Conservation (phyloP, 495 filamentous ascomycete species). For the Aspergillus wentii region DNA sequence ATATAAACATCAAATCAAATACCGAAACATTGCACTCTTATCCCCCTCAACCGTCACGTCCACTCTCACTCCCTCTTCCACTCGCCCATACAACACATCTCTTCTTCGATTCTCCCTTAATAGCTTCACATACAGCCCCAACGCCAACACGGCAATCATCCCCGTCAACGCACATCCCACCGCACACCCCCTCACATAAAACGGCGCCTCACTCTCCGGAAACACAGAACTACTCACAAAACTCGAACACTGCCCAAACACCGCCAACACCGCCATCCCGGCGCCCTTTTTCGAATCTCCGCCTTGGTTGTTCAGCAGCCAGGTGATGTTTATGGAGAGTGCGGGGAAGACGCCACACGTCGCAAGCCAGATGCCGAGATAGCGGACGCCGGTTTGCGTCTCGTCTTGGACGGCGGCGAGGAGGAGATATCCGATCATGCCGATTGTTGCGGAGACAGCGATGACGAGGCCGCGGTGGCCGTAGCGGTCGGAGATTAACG, state of each 20-base stretch:
- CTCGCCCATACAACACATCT: constrained; percentile 19
- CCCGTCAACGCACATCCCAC: constrained; percentile 26
- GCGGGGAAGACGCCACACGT: constrained; percentile 57
- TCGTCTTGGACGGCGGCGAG: constrained; percentile 42
- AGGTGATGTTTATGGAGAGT: constrained; percentile 59
- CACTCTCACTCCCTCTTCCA: constrained; percentile 16
- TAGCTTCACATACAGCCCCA: constrained; percentile 21
- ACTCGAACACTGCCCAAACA: constrained; percentile 28
- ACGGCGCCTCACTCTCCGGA: constrained; percentile 13
- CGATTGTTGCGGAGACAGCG: constrained; percentile 50
- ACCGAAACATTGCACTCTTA: constrained; percentile 19
- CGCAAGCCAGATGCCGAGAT: constrained; percentile 59
- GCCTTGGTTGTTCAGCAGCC: constrained; percentile 61
- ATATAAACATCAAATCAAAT: constrained; percentile 21
- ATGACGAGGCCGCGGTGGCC: constrained; percentile 60
- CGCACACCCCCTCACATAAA: constrained; percentile 22
- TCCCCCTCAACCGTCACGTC: constrained; percentile 26
- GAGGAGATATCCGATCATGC: constrained; percentile 62
- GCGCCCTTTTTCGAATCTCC: constrained; percentile 35
- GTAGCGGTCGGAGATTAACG: constrained; percentile 59
- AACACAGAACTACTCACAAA: constrained; percentile 24
- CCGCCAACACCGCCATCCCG: constrained; percentile 24
- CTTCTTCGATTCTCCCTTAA: constrained; percentile 21
- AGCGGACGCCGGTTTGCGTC: constrained; percentile 45
- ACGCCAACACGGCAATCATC: constrained; percentile 19